These are phyloP conservation scores for Suhomyces coccinellae DNA, from an alignment of 1,139 yeast genomes.

Conservation along the genomic window DNA sequence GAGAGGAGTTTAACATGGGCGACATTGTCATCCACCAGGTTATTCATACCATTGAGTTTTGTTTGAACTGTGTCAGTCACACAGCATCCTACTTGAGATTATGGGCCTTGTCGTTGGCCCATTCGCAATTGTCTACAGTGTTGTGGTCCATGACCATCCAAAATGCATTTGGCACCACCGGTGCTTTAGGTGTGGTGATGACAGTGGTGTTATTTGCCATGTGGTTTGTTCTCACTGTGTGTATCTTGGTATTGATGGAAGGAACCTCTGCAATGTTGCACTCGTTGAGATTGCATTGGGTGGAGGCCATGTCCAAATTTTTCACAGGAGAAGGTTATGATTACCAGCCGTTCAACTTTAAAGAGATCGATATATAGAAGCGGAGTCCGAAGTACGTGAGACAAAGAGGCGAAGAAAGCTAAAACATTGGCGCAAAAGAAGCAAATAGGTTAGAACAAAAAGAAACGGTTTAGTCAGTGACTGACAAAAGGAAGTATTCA, in stretches of 20 bases:
- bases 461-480: no score
- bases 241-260: constrained; percentile 93
- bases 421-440: no score
- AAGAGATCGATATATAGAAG: constrained; percentile 10
- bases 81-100: constrained; percentile 95
- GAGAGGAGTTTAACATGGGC: constrained; percentile 68
- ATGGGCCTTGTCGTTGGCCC: constrained; percentile 98
- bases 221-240: constrained; percentile 92
- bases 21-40: constrained; percentile 97
- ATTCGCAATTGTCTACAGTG: constrained; percentile 91
- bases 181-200: constrained; percentile 66
- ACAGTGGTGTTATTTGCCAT: constrained; percentile 81
- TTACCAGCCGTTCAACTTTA: constrained; percentile 66
- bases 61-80: constrained; percentile 95
- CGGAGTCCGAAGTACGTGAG: neutral
- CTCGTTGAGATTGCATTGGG: constrained; percentile 96
- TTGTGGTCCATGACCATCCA: constrained; percentile 94
- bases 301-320: constrained; percentile 97
- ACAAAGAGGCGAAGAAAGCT: neutral
- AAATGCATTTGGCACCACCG: constrained; percentile 75
- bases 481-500: no score
- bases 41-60: constrained; percentile 96
- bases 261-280: constrained; percentile 99
- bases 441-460: no score
- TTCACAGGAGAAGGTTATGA: constrained; percentile 94